Evolutionary conservation across 2,329 filamentous ascomycete species (phyloP), one percentile per base, ranked within the genome.

Genomic region (Colletotrichum viniferum): DNA sequence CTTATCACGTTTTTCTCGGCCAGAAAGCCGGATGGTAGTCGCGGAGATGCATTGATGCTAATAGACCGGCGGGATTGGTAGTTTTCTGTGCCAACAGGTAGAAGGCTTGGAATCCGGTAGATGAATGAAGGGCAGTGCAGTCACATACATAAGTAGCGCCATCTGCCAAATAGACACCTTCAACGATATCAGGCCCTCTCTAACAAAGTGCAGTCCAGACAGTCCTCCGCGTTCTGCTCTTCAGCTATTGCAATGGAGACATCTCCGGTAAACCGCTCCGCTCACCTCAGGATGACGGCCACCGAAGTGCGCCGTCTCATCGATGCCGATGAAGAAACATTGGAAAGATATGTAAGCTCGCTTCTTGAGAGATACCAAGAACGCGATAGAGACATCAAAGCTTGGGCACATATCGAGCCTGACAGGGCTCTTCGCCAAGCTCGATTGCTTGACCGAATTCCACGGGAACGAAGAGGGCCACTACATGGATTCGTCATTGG

Each of bases 401-500:
- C 88, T 14, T 90, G 89, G 89, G 87, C 84, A 0, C 85, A 87
- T 72, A 81, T 90, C 4, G 82, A 88, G 73, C 83, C 82, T 2
- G 81, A 85, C 1, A 80, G 84, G 24, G 86, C 91, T 4, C 81
- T 91, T 5, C 77, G 83, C n/a, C 85, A 88, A 75, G 90, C 91
- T 1, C 83, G 81, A 58, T 80, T 80, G 13, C 85, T 92, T 0
- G 90, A 92, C 78, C 76, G 82, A 43, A 77, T 92, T 2, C 87
- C 89, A 0, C 64, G 77, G 0, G 82, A 85, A 3, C 77, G 89
- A 69, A 83, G 90, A 69, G 90, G 90, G 0, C 88, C 88, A 0
- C 81, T 92, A 0, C 90, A 92, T 78, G 90, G 90, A 1, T 80
- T 92, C 13, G 86, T 89, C 1, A 82, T 93, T 28, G 91, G 85